Conservation (phyloP, 2,329 filamentous ascomycete species). For the Hypoxylon sp. region DNA sequence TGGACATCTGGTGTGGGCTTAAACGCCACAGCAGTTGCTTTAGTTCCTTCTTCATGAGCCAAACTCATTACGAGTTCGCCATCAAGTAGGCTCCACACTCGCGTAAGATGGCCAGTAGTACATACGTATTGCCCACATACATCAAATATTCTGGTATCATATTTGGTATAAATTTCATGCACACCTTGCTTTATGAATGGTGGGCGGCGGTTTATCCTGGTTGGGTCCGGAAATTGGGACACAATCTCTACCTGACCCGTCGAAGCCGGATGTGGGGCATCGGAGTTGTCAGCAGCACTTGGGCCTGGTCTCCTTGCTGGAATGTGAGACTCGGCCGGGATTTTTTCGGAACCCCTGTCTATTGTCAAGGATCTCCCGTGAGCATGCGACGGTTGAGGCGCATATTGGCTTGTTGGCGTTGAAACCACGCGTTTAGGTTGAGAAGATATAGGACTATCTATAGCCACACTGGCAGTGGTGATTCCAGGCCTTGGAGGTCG, state of each 20-base stretch:
- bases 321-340: conserved; percentile 58
- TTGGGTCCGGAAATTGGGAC: conserved; percentile 85
- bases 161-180: conserved; percentile 85
- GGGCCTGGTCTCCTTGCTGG: conserved; percentile 48
- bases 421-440: conserved; percentile 62
- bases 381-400: conserved; percentile 60
- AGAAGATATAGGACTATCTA: conserved; percentile 47
- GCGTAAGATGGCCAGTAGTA: conserved; percentile 87
- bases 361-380: conserved; percentile 68
- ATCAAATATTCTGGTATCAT: conserved; percentile 88
- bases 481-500: conserved; percentile 60
- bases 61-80: conserved; percentile 87
- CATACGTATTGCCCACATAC: conserved; percentile 90
- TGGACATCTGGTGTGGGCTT: conserved; percentile 84
- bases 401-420: conserved; percentile 61
- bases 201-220: conserved; percentile 85
- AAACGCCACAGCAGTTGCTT: conserved; percentile 85
- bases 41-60: conserved; percentile 86
- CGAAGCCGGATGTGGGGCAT: conserved; percentile 45
- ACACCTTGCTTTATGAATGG: conserved; percentile 80
- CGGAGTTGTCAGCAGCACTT: conserved; percentile 40
- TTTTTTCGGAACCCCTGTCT: conserved; percentile 60
- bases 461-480: conserved; percentile 42
- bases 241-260: conserved; percentile 63
- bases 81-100: conserved; percentile 88